Evolutionary conservation across 768 basidiomycete species (phyloP).

Genomic region (Mycena filopes): DNA sequence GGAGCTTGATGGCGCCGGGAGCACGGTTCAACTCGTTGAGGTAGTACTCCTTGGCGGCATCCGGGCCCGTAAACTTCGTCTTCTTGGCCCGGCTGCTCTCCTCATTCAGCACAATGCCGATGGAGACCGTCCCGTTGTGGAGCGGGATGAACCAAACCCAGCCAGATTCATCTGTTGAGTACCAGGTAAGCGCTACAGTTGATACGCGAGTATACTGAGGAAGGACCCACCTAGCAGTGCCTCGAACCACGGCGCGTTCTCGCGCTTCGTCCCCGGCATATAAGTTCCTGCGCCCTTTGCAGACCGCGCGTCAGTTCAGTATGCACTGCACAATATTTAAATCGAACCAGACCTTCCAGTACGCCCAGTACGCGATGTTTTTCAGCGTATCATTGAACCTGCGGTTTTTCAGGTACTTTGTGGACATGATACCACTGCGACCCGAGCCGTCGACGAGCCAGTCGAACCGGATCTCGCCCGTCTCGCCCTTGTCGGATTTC

Average conservation of each 20-base stretch:
- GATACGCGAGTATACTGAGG: not conserved
- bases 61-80: conserved; percentile 19
- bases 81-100: conserved; percentile 47
- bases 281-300: conserved; percentile 58
- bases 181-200: not conserved
- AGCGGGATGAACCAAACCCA: conserved; percentile 70
- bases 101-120: conserved; percentile 62
- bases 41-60: conserved; percentile 39
- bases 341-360: no score
- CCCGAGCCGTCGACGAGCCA: conserved; percentile 76
- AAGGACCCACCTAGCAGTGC: conserved; percentile 58
- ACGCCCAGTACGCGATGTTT: conserved; percentile 76
- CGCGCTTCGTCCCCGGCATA: conserved; percentile 49
- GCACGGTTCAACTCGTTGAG: conserved; percentile 41
- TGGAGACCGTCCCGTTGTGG: conserved; percentile 59
- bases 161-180: conserved; percentile 56
- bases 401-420: conserved; percentile 66
- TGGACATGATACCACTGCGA: conserved; percentile 67
- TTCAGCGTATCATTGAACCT: conserved; percentile 61
- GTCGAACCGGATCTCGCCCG: conserved; percentile 62
- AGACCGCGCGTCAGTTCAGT: no score
- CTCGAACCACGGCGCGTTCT: conserved; percentile 64
- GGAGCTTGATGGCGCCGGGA: conserved; percentile 38
- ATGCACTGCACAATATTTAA: no score
- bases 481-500: conserved; percentile 45